These are phyloP conservation scores for Leccinum uliginosum DNA, from an alignment of 768 basidiomycete genomes.

Conservation along the genomic window DNA sequence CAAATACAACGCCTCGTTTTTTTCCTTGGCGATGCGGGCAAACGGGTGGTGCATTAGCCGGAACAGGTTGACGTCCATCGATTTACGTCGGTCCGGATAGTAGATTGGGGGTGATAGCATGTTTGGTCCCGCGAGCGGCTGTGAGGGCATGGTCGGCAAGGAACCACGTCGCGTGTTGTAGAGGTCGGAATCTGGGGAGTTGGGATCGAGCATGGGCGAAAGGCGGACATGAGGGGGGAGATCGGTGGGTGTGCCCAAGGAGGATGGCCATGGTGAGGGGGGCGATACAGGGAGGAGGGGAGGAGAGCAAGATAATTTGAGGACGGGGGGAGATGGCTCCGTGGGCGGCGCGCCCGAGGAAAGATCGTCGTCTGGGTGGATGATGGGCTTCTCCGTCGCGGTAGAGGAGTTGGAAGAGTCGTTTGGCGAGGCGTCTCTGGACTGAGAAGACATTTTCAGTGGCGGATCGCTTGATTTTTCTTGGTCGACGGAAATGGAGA, in stretches of 20 bases:
- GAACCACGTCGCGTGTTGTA: conserved; percentile 49
- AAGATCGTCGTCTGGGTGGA: conserved; percentile 13
- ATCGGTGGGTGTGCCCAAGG: conserved; percentile 30
- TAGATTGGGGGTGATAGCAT: conserved; percentile 33
- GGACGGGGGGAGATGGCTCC: conserved; percentile 8
- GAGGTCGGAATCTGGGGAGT: conserved; percentile 29
- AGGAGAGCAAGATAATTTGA: conserved; percentile 24
- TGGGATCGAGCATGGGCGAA: conserved; percentile 17
- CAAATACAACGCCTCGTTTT: conserved; percentile 31
- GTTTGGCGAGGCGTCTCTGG: conserved; percentile 28
- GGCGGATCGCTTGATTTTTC: conserved; percentile 6
- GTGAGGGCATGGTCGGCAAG: conserved; percentile 40
- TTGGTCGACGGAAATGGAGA: conserved; percentile 21
- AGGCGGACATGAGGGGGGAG: conserved; percentile 23
- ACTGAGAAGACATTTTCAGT: conserved; percentile 2
- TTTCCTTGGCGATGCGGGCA: conserved; percentile 31
- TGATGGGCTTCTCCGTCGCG: conserved; percentile 38
- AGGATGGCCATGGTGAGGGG: conserved; percentile 28
- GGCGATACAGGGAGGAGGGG: conserved; percentile 11
- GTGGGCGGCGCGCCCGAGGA: conserved; percentile 1
- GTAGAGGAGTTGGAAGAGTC: conserved; percentile 32
- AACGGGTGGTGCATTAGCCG: conserved; percentile 47
- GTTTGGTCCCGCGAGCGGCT: conserved; percentile 22
- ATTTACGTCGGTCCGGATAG: conserved; percentile 36
- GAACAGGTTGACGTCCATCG: conserved; percentile 42